Conservation (phyloP, 2,329 filamentous ascomycete genomes). For the Ophiostoma himal-ulmi region DNA sequence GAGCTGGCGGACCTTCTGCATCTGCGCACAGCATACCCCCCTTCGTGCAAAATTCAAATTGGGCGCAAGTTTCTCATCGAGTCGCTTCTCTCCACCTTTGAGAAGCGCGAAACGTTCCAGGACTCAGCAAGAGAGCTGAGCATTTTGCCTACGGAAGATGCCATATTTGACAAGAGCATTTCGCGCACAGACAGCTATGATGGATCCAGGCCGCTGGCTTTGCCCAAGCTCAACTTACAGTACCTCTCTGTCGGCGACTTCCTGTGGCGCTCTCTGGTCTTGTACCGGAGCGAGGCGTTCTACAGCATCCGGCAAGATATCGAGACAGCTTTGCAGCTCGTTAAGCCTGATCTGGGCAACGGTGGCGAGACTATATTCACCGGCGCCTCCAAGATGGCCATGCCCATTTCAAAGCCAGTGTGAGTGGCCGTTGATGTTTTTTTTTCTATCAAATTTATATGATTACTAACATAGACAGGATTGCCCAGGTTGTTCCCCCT, state of each 20-base stretch:
- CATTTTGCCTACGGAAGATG: conserved; percentile 75
- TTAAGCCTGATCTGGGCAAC: conserved; percentile 62
- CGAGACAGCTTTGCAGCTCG: conserved; percentile 70
- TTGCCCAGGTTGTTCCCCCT: conserved; percentile 78
- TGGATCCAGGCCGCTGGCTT: conserved; percentile 76
- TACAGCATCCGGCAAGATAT: conserved; percentile 91
- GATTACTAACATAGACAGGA: background rate
- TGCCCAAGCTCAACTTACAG: conserved; percentile 92
- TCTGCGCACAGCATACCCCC: conserved; percentile 78
- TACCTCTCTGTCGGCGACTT: conserved; percentile 95
- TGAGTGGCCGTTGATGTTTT: conserved; percentile 29
- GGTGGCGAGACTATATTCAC: conserved; percentile 67
- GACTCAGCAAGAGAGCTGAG: conserved; percentile 65
- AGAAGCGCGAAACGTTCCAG: conserved; percentile 75
- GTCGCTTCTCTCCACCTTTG: conserved; percentile 66
- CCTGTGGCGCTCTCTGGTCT: conserved; percentile 84
- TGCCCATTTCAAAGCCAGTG: conserved; percentile 77
- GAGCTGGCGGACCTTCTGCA: conserved; percentile 64
- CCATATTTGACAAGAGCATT: conserved; percentile 72
- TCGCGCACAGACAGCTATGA: conserved; percentile 81
- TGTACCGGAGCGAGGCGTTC: conserved; percentile 87
- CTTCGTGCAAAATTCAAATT: conserved; percentile 56
- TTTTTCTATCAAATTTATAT: conserved; percentile 26
- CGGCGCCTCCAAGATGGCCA: conserved; percentile 86
- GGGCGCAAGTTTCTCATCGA: conserved; percentile 64